These are phyloP conservation scores for Marchantia polymorpha DNA, from an alignment of 225 moss, liverwort and hornwort species.

Conservation along the genomic window DNA sequence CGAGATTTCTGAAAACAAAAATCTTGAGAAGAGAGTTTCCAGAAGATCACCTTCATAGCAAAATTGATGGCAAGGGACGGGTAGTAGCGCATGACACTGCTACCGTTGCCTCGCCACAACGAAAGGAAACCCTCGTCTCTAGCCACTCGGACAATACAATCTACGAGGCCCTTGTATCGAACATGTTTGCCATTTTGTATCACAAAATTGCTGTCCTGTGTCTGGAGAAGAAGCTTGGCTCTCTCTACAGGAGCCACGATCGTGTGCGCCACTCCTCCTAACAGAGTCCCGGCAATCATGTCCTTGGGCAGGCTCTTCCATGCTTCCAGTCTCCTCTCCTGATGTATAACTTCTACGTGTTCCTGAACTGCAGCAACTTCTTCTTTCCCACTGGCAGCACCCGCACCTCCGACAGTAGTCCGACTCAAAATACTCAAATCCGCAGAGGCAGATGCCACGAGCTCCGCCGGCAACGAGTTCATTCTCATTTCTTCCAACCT, in stretches of 20 bases:
- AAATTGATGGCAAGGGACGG: conserved; percentile 97
- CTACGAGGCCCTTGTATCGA: conserved; percentile 86
- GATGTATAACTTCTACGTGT: conserved; percentile 11
- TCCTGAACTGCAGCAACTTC: conserved; percentile 16
- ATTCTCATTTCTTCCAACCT: conserved; percentile 29
- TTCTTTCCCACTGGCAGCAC: conserved; percentile 16
- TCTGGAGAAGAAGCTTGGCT: conserved; percentile 90
- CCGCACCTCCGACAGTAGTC: conserved; percentile 17
- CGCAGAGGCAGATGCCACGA: conserved; percentile 33
- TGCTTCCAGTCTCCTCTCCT: conserved; percentile 47
- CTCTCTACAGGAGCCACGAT: conserved; percentile 93
- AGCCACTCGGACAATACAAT: conserved; percentile 80
- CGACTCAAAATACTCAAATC: conserved; percentile 23
- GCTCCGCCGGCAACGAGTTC: conserved; percentile 47
- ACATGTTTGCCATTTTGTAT: conserved; percentile 71
- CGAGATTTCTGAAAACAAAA: too few relatives aligned
- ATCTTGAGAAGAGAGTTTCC: too few relatives aligned
- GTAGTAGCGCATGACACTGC: conserved; percentile 92
- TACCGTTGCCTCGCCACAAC: conserved; percentile 87
- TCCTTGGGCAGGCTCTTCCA: conserved; percentile 91
- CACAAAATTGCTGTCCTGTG: conserved; percentile 92
- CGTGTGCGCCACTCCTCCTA: conserved; percentile 93
- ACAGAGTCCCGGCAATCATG: conserved; percentile 66
- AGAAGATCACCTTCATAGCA: conserved; percentile 69
- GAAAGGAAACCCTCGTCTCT: conserved; percentile 86